Conservation (phyloP, 495 filamentous ascomycete species). For the Tuber indicum region DNA sequence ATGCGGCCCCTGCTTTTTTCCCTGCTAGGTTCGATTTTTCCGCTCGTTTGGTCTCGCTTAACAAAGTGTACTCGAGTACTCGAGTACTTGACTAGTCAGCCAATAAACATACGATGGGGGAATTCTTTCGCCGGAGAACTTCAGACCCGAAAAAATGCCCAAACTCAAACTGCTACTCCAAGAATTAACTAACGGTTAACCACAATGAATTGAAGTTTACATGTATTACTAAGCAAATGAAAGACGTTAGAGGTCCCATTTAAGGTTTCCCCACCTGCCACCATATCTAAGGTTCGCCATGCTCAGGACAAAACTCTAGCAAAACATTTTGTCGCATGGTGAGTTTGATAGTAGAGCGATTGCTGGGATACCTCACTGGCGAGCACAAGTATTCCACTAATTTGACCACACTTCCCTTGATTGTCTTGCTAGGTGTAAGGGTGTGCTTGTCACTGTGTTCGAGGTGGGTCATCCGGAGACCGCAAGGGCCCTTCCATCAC, state of each 20-base stretch:
- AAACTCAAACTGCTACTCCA: not conserved
- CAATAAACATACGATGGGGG: not conserved
- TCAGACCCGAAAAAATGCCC: not conserved
- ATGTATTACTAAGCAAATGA: not conserved
- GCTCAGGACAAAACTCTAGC: not conserved
- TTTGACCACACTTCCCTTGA: not conserved
- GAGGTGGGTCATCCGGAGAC: not conserved
- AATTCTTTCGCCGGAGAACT: not conserved
- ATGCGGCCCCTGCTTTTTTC: constrained; percentile 31
- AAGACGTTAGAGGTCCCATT: not conserved
- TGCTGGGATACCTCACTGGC: not conserved
- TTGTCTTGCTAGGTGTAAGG: not conserved
- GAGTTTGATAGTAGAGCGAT: not conserved
- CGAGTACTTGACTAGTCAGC: not conserved
- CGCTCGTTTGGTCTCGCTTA: constrained; percentile 14
- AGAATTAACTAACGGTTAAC: not conserved
- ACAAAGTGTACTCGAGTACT: not conserved
- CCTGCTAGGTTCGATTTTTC: not conserved
- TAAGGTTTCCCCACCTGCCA: not conserved
- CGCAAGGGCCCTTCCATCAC: not conserved
- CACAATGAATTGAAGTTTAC: accelerated
- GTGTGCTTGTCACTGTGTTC: not conserved
- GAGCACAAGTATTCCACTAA: not conserved
- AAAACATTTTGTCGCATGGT: not conserved
- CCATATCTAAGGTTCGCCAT: not conserved